Percentiles rank a stretch among this genome's conserved stretches.
Evolutionary conservation across 768 basidiomycete genomes (phyloP).

Genomic region (Boletus subparvulus): DNA sequence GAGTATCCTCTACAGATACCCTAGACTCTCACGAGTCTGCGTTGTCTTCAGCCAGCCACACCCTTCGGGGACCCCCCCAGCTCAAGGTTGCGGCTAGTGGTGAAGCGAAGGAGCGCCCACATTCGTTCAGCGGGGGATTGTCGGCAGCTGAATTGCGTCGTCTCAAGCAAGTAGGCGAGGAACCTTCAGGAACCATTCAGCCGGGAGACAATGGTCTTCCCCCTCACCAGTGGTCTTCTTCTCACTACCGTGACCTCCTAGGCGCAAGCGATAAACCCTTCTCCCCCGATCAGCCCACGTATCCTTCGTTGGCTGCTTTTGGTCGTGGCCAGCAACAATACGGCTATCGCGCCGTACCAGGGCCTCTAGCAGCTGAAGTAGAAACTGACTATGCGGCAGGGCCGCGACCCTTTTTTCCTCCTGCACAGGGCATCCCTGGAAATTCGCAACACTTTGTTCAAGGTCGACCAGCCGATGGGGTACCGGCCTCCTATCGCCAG

Average conservation of each 20-base stretch:
- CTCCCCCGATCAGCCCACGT: slow-evolving; percentile 46
- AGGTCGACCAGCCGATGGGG: slow-evolving; percentile 50
- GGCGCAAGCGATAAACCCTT: slow-evolving; percentile 43
- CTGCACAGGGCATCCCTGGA: slow-evolving; percentile 41
- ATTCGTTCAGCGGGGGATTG: slow-evolving; percentile 78
- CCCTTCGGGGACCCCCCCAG: slow-evolving; percentile 52
- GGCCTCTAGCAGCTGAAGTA: slow-evolving; percentile 18
- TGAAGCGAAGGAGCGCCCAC: slow-evolving; percentile 75
- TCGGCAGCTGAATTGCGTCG: slow-evolving; percentile 73
- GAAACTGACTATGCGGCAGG: slow-evolving; percentile 57
- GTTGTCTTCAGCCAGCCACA: slow-evolving; percentile 53
- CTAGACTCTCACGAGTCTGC: slow-evolving; percentile 58
- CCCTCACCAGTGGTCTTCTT: slow-evolving; percentile 51
- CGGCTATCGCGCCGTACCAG: slow-evolving; percentile 47
- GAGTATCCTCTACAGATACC: slow-evolving; percentile 81
- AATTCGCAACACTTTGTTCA: slow-evolving; percentile 48
- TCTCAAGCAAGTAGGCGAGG: slow-evolving; percentile 66
- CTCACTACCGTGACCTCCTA: slow-evolving; percentile 47
- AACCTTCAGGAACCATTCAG: slow-evolving; percentile 31
- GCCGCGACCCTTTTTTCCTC: slow-evolving; percentile 54
- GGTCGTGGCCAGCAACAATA: slow-evolving; percentile 55
- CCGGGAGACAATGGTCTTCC: slow-evolving; percentile 38
- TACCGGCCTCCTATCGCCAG: slow-evolving; percentile 58
- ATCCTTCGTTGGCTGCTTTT: slow-evolving; percentile 61
- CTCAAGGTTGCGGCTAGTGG: slow-evolving; percentile 50